phyloP scores from a whole-genome alignment of 768 basidiomycete species.

The Tylopilus balloui region DNA sequence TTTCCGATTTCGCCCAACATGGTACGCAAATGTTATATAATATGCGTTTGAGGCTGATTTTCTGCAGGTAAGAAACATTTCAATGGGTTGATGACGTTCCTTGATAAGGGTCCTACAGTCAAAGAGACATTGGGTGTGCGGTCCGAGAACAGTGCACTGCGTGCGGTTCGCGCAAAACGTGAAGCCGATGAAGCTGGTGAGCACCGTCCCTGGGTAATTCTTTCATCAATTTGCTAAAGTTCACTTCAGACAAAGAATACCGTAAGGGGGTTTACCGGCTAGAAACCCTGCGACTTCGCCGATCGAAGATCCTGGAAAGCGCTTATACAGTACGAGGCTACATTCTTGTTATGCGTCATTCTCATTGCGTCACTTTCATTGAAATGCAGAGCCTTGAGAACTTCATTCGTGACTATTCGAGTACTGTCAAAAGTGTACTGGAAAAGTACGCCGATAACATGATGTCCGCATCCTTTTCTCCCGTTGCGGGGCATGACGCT shows the following conservation, averaged over 20 bases:
- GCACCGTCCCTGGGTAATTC: slow-evolving; percentile 12
- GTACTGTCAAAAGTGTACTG: slow-evolving; percentile 57
- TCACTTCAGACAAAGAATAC: slow-evolving; percentile 74
- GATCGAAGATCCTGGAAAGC: slow-evolving; percentile 76
- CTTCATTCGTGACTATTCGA: slow-evolving; percentile 71
- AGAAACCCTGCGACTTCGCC: slow-evolving; percentile 81
- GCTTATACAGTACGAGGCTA: slow-evolving; percentile 62
- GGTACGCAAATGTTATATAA: slow-evolving; percentile 33
- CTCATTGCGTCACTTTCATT: slow-evolving; percentile 16
- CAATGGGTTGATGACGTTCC: slow-evolving; percentile 79
- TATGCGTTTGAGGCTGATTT: not conserved
- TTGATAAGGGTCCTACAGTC: slow-evolving; percentile 68
- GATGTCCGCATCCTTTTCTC: slow-evolving; percentile 35
- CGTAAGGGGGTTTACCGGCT: slow-evolving; percentile 86
- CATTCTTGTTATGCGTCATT: not conserved
- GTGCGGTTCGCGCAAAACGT: slow-evolving; percentile 76
- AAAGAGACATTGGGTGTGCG: slow-evolving; percentile 59
- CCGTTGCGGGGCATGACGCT: not conserved
- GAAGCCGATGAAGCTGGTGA: slow-evolving; percentile 89
- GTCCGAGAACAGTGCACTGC: slow-evolving; percentile 60
- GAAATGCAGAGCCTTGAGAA: slow-evolving; percentile 65
- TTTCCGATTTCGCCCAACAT: slow-evolving; percentile 86
- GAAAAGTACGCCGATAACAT: slow-evolving; percentile 78
- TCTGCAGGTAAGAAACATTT: slow-evolving; percentile 74
- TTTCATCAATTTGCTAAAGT: slow-evolving; percentile 1